Base-by-base conservation (phyloP, 176 grass and related monocot genomes). In the Puccinellia tenuiflora region DNA sequence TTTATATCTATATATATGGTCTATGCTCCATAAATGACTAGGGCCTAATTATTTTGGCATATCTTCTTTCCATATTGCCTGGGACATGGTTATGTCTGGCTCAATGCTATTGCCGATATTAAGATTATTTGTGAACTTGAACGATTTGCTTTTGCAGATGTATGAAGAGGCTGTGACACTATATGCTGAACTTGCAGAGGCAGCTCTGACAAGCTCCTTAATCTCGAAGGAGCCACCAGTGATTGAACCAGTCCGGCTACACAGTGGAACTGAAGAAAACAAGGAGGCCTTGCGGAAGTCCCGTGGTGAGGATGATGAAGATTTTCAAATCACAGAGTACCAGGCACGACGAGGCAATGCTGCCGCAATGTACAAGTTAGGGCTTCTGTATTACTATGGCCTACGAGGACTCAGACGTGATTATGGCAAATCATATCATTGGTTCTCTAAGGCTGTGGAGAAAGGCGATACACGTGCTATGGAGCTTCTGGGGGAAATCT, bases 231-330 rank as follows among this genome's bases (percentile, higher is more conserved):
- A 99, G 57, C 88, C 97, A 20, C 88, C 93, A 25, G 83, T 99
- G 42, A 85, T 99, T 40, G 97, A 99, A 74, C 75, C 92, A 6
- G 74, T 98, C 59, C 87, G 96, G 34, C 87, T 98, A 68, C 91
- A 98, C 85, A 98, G 91, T 75, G 96, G 96, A 46, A 93, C 90
- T 34, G 96, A 99, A 85, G 97, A 99, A 89, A 99, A 99, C 79
- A 91, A 86, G 47, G 91, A 99, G 77, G 97, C 81, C 29, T 80
- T 99, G 83, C 85, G 93, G 75, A 96, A 99, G 75, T 99, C 90
- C 29, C 87, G 97, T 25, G 93, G 97, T 24, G 93, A 99, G 81
- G 93, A 93, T 26, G 91, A 96, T 81, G 97, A 99, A 83, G 93
- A 89, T 81, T 99, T 99, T 77, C 97, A 99, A 78, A 99, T 99